Evolutionary conservation across 2,329 filamentous ascomycete species (phyloP).

Genomic region (Aureobasidium pullulans): DNA sequence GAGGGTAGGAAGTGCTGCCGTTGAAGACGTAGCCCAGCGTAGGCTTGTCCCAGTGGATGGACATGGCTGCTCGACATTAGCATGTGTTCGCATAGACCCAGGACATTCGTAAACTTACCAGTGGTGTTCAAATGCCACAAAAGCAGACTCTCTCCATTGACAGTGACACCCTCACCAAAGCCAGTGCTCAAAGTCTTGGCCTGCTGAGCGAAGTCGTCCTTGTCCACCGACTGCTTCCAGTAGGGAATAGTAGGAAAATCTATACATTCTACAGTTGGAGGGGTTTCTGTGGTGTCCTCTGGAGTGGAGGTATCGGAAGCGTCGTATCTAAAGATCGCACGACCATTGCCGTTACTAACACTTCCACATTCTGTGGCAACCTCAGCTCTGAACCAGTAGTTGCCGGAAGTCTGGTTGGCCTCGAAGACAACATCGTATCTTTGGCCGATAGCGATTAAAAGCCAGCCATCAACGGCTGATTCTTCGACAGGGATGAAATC

Average conservation of each 20-base stretch:
- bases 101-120: background rate
- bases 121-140: constrained; percentile 30
- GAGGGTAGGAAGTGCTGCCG: constrained; percentile 33
- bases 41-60: constrained; percentile 37
- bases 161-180: constrained; percentile 22
- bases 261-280: constrained; percentile 23
- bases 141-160: constrained; percentile 32
- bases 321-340: constrained; percentile 30
- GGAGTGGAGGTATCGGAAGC: constrained; percentile 19
- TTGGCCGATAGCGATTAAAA: constrained; percentile 37
- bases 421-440: constrained; percentile 41
- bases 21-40: constrained; percentile 38
- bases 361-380: constrained; percentile 28
- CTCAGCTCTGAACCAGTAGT: constrained; percentile 40
- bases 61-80: constrained; percentile 25
- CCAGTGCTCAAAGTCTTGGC: constrained; percentile 24
- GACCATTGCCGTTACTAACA: constrained; percentile 28
- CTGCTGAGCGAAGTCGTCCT: constrained; percentile 25
- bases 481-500: constrained; percentile 31
- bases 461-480: constrained; percentile 20
- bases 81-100: background rate
- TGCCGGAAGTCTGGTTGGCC: constrained; percentile 37
- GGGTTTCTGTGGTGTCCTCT: constrained; percentile 18
- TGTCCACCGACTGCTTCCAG: constrained; percentile 31
- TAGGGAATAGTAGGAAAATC: constrained; percentile 25